These are phyloP conservation scores for Penicillium antarcticum DNA, from an alignment of 495 filamentous ascomycete species.

Conservation along the genomic window DNA sequence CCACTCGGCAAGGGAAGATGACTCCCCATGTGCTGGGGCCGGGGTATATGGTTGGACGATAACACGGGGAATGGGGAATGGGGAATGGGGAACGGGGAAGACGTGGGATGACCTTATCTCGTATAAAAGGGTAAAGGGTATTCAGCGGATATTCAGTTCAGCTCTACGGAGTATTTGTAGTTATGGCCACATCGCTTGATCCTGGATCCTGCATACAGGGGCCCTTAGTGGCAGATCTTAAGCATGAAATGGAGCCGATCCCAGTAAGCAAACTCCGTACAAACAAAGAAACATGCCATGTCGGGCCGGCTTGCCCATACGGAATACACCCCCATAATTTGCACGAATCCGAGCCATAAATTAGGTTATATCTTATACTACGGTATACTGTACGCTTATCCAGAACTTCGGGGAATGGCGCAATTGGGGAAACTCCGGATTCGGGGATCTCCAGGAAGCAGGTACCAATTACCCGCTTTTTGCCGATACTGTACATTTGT, in stretches of 20 bases:
- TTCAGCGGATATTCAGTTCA: background rate
- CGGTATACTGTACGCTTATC: background rate
- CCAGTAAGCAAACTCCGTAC: background rate
- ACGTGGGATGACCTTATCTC: background rate
- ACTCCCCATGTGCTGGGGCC: constrained; percentile 13
- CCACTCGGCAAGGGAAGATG: constrained; percentile 12
- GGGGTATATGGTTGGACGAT: constrained; percentile 17
- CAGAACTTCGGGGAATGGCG: constrained; percentile 7
- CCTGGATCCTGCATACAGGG: constrained; percentile 15
- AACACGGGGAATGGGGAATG: background rate
- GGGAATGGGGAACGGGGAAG: too few relatives aligned
- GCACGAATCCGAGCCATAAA: background rate
- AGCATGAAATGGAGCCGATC: constrained; percentile 9
- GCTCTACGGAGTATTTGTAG: background rate
- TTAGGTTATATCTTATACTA: background rate
- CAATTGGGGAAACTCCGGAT: background rate
- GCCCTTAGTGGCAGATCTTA: constrained; percentile 24
- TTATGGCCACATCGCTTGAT: background rate
- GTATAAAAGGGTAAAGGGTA: background rate
- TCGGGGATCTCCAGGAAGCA: constrained; percentile 10
- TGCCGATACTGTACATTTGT: constrained; percentile 10
- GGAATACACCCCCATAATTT: background rate
- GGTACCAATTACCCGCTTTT: constrained; percentile 27
- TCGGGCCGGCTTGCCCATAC: background rate
- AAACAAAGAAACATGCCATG: background rate